Conservation (phyloP, 805 yeast genomes). For the Yarrowia keelungensis region DNA sequence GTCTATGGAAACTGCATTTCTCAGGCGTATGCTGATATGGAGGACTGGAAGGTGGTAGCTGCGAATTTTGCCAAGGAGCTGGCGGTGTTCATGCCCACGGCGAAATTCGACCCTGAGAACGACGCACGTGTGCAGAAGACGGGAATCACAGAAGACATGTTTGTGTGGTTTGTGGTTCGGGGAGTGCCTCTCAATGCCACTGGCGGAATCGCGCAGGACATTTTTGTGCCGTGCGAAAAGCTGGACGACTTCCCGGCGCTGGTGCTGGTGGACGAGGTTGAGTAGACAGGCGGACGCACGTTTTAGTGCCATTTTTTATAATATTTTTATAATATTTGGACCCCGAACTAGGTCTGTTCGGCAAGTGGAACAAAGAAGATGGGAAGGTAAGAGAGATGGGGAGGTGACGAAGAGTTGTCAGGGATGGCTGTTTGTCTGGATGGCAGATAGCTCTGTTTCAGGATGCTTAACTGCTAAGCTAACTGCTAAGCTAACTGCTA, state of each 20-base stretch:
- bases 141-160: slow-evolving; percentile 23
- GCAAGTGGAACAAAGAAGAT: no score
- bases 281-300: background rate
- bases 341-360: no score
- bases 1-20: slow-evolving; percentile 36
- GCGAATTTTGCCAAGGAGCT: slow-evolving; percentile 30
- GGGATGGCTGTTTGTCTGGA: no score
- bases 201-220: slow-evolving; percentile 29
- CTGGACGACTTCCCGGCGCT: slow-evolving; percentile 33
- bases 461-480: no score
- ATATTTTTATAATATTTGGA: no score
- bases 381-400: no score
- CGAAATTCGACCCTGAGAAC: slow-evolving; percentile 24
- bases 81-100: slow-evolving; percentile 34
- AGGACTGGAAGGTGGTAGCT: slow-evolving; percentile 25
- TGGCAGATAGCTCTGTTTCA: no score
- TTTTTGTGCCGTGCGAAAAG: slow-evolving; percentile 31
- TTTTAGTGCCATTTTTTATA: no score
- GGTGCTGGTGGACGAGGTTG: slow-evolving; percentile 19
- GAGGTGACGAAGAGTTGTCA: no score
- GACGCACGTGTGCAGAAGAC: slow-evolving; percentile 9
- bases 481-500: no score
- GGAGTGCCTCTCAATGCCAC: slow-evolving; percentile 19
- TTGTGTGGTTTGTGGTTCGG: slow-evolving; percentile 35
- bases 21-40: slow-evolving; percentile 8